These are phyloP conservation scores for Globisporangium apiculatum DNA, from an alignment of 352 stramenopile genomes.

Conservation along the genomic window DNA sequence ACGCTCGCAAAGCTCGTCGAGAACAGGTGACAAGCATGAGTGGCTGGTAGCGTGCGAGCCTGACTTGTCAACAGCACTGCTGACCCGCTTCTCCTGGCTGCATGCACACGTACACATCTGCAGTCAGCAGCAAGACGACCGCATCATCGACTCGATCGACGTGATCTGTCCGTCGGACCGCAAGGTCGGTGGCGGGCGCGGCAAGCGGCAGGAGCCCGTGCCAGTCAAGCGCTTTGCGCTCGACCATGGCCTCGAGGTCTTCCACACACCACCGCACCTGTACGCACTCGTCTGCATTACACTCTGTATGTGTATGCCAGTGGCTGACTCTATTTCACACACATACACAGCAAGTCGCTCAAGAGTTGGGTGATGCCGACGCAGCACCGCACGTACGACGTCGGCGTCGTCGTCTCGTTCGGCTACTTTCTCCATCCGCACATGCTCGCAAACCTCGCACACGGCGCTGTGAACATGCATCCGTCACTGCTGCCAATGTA, in stretches of 20 bases:
- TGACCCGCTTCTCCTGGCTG: conserved; percentile 2
- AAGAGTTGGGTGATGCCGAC: conserved; percentile 64
- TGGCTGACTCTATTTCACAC: too few relatives aligned
- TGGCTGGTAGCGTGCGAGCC: not conserved
- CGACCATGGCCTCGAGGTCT: conserved; percentile 45
- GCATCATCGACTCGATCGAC: conserved; percentile 47
- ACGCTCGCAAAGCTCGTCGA: conserved; percentile 62
- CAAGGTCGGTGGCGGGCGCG: conserved; percentile 43
- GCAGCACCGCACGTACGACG: conserved; percentile 37
- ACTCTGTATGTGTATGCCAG: too few relatives aligned
- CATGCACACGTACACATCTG: not conserved
- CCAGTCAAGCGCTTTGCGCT: conserved; percentile 72
- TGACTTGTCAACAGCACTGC: not conserved
- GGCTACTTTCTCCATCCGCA: conserved; percentile 81
- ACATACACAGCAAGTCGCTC: conserved; percentile 50
- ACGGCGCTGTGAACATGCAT: conserved; percentile 87
- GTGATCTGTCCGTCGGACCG: conserved; percentile 79
- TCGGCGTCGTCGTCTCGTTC: conserved; percentile 87
- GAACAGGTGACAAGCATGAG: conserved; percentile 36
- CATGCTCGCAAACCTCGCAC: conserved; percentile 51
- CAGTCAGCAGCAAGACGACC: conserved; percentile 20
- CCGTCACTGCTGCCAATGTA: conserved; percentile 84
- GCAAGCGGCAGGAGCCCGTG: conserved; percentile 54
- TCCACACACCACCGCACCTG: conserved; percentile 61
- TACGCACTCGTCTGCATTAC: conserved; percentile 13